These are phyloP conservation scores for Trichoderma harzianum DNA, from an alignment of 2,329 filamentous ascomycete species.

Conservation along the genomic window DNA sequence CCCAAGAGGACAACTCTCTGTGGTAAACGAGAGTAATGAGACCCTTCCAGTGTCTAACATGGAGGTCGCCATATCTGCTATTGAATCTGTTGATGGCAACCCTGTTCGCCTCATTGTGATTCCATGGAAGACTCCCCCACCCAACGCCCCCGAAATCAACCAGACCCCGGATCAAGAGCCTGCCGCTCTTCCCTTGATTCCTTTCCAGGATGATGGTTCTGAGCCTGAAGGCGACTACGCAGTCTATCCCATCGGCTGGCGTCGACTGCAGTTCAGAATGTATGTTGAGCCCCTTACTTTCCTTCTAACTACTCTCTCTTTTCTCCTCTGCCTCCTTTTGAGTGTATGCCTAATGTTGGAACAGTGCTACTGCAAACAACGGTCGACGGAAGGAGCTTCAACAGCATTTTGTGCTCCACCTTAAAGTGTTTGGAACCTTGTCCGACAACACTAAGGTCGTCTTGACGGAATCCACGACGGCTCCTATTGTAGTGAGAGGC, in stretches of 20 bases:
- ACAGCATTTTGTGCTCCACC: constrained; percentile 87
- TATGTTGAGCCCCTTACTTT: constrained; percentile 36
- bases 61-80: constrained; percentile 86
- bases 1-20: constrained; percentile 71
- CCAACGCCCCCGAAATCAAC: constrained; percentile 65
- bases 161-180: constrained; percentile 78
- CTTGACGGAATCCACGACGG: constrained; percentile 79
- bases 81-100: constrained; percentile 91
- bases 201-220: constrained; percentile 58
- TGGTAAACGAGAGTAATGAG: constrained; percentile 80
- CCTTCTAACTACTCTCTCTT: background rate
- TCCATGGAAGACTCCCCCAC: constrained; percentile 93
- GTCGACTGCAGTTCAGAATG: constrained; percentile 86
- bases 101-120: constrained; percentile 92
- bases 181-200: constrained; percentile 70
- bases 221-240: constrained; percentile 74
- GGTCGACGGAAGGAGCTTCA: constrained; percentile 91
- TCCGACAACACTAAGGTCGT: constrained; percentile 79
- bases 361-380: constrained; percentile 89
- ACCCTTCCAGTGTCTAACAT: constrained; percentile 77
- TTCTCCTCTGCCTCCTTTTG: background rate
- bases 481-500: constrained; percentile 89
- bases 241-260: constrained; percentile 91
- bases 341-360: background rate
- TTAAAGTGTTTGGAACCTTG: constrained; percentile 82